These are phyloP conservation scores for Phaffia tasmanica DNA, from an alignment of 768 basidiomycete species.

Conservation along the genomic window DNA sequence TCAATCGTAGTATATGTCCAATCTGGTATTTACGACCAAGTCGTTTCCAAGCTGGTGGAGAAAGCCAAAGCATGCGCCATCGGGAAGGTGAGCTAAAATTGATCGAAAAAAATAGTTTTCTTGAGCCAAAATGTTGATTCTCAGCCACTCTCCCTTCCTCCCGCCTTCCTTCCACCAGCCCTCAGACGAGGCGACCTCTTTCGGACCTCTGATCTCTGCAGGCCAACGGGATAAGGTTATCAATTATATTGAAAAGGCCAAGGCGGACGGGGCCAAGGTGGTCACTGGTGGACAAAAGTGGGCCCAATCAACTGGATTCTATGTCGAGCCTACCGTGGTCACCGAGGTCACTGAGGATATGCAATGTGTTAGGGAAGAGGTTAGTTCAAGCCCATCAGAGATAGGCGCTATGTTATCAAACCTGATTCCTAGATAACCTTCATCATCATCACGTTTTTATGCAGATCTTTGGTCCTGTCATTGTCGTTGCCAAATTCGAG, in stretches of 20 bases:
- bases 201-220: constrained; percentile 30
- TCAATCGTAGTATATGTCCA: neutral
- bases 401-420: no score
- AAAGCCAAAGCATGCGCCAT: constrained; percentile 45
- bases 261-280: constrained; percentile 54
- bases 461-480: constrained; percentile 1
- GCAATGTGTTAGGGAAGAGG: constrained; percentile 67
- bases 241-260: constrained; percentile 65
- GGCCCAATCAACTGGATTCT: no score
- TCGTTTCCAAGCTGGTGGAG: constrained; percentile 18
- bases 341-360: constrained; percentile 55
- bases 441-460: no score
- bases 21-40: constrained; percentile 16
- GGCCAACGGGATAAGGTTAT: constrained; percentile 44
- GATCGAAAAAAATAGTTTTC: no score
- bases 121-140: no score
- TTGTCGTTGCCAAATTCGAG: neutral
- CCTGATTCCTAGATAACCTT: no score
- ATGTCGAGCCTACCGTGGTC: constrained; percentile 76
- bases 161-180: no score
- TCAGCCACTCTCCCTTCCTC: constrained; percentile 49
- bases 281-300: constrained; percentile 49
- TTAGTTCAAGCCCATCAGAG: no score
- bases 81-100: constrained; percentile 52
- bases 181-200: neutral